phyloP scores from a whole-genome alignment of 345 rosid species.

The Fremontodendron californicum region DNA sequence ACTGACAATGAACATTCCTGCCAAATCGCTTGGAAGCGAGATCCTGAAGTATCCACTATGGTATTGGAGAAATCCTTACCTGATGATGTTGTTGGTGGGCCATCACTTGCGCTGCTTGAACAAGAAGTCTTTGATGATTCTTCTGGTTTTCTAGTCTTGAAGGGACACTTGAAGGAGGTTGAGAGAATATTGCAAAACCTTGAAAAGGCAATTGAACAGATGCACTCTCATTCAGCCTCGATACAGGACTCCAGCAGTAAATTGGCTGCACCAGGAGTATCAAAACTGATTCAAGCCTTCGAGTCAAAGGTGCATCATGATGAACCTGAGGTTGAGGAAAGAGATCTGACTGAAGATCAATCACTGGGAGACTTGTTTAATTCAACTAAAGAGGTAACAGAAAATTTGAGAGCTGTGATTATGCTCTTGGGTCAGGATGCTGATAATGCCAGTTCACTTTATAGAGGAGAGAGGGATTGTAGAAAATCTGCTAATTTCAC shows the following conservation, averaged over 20 bases:
- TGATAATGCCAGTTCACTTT: constrained; percentile 33
- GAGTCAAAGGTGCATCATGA: constrained; percentile 62
- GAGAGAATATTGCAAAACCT: constrained; percentile 50
- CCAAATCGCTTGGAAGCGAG: constrained; percentile 22
- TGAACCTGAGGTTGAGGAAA: constrained; percentile 47
- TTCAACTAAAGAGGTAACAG: constrained; percentile 41
- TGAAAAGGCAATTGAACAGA: constrained; percentile 50
- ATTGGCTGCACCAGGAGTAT: constrained; percentile 47
- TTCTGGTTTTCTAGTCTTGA: constrained; percentile 40
- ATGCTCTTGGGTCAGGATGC: constrained; percentile 54
- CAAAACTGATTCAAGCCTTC: constrained; percentile 75
- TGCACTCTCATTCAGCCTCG: constrained; percentile 30
- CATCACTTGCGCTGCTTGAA: constrained; percentile 15
- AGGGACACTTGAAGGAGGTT: constrained; percentile 49
- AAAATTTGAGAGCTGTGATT: constrained; percentile 48
- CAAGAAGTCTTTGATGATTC: constrained; percentile 35
- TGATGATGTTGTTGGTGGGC: constrained; percentile 14
- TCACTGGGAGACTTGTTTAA: constrained; percentile 40
- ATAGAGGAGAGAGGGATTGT: constrained; percentile 39
- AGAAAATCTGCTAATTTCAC: constrained; percentile 30
- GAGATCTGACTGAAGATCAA: constrained; percentile 28
- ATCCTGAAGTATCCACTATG: constrained; percentile 18
- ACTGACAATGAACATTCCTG: constrained; percentile 25
- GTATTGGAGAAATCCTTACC: constrained; percentile 15
- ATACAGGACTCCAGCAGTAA: constrained; percentile 37